A percentile compares a stretch with the other conserved stretches of the same genome.
Evolutionary conservation across 495 filamentous ascomycete genomes (phyloP).

Genomic region (Penicillium samsonianum): DNA sequence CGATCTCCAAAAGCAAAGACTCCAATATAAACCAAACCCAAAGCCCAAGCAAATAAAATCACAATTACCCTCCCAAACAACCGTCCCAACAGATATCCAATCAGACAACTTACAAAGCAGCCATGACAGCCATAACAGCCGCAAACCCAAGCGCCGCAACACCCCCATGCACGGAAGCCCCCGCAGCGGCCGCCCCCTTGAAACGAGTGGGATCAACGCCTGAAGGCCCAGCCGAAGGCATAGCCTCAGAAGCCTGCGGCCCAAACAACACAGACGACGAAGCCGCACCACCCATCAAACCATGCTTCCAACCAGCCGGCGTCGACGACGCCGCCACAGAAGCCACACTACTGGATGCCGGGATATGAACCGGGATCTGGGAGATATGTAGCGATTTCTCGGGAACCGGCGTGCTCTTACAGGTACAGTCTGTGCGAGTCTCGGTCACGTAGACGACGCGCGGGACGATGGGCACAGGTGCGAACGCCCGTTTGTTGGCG

Average conservation of each 20-base stretch:
- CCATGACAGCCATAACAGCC: conserved; percentile 32
- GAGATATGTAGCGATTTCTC: conserved; percentile 17
- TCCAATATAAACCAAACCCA: conserved; percentile 15
- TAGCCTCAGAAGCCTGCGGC: conserved; percentile 12
- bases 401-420: conserved; percentile 18
- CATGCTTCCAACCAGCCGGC: not conserved
- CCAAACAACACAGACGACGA: conserved; percentile 24
- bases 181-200: conserved; percentile 23
- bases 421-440: conserved; percentile 28
- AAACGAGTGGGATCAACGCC: conserved; percentile 27
- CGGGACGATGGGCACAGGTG: conserved; percentile 7
- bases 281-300: conserved; percentile 16
- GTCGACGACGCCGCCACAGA: conserved; percentile 16
- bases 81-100: not conserved
- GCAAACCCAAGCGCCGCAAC: conserved; percentile 27
- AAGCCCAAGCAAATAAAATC: not conserved
- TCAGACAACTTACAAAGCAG: conserved; percentile 23
- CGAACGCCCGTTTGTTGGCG: conserved; percentile 26
- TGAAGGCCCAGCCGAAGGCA: conserved; percentile 21
- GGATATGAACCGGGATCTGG: conserved; percentile 30
- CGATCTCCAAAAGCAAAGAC: not conserved
- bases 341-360: conserved; percentile 20
- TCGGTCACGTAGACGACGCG: conserved; percentile 29
- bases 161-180: conserved; percentile 13
- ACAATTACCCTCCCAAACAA: conserved; percentile 1